These are phyloP conservation scores for Penicillium paradoxum DNA, from an alignment of 495 filamentous ascomycete genomes.

Conservation along the genomic window DNA sequence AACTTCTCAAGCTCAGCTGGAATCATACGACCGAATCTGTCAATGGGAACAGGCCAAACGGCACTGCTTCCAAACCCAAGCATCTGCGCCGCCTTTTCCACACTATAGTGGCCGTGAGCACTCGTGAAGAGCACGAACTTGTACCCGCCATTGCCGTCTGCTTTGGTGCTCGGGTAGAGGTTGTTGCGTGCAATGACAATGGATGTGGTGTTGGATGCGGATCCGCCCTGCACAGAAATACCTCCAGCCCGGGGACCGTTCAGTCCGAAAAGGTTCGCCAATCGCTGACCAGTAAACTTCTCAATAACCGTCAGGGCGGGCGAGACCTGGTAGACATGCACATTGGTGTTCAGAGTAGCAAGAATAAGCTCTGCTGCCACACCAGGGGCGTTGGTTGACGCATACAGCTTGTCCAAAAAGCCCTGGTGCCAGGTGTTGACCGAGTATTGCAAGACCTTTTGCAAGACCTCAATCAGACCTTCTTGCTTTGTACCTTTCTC, in stretches of 20 bases:
- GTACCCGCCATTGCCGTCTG: slow-evolving; percentile 57
- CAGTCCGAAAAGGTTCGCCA: slow-evolving; percentile 75
- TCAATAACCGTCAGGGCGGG: slow-evolving; percentile 83
- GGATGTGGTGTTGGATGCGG: slow-evolving; percentile 78
- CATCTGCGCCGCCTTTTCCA: slow-evolving; percentile 89
- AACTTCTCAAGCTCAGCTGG: slow-evolving; percentile 56
- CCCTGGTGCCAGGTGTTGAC: slow-evolving; percentile 98
- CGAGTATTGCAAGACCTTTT: slow-evolving; percentile 67
- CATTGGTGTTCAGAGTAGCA: slow-evolving; percentile 79
- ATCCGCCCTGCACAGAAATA: slow-evolving; percentile 82
- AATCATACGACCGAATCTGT: slow-evolving; percentile 66
- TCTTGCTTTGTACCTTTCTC: slow-evolving; percentile 61
- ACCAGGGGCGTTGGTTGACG: slow-evolving; percentile 78
- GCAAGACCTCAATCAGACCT: slow-evolving; percentile 61
- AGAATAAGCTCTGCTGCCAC: slow-evolving; percentile 79
- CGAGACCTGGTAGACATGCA: slow-evolving; percentile 86
- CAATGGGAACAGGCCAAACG: slow-evolving; percentile 71
- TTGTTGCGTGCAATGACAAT: slow-evolving; percentile 87
- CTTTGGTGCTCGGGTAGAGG: slow-evolving; percentile 71
- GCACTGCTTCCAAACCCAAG: slow-evolving; percentile 72
- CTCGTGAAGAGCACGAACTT: slow-evolving; percentile 83
- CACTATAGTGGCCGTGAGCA: slow-evolving; percentile 83
- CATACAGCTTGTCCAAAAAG: slow-evolving; percentile 90
- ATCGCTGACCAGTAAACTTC: slow-evolving; percentile 62
- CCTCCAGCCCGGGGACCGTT: slow-evolving; percentile 70